phyloP scores from a whole-genome alignment of 2,329 filamentous ascomycete species.

The Colletotrichum horii region DNA sequence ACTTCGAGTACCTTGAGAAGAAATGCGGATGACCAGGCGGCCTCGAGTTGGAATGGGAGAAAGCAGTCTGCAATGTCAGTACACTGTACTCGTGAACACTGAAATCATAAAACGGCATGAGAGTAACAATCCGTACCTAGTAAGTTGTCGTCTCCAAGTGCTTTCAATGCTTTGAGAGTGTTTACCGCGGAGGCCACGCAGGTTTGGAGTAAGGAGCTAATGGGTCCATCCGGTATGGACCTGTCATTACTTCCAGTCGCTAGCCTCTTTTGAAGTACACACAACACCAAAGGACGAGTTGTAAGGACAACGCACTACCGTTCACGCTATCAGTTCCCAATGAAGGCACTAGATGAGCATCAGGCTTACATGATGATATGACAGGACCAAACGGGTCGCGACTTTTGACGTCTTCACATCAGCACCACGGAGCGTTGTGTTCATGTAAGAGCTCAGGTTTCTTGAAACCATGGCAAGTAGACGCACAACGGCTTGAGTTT shows the following conservation, averaged over 20 bases:
- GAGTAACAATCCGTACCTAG: background rate
- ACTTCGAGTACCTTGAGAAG: background rate
- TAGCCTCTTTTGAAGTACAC: background rate
- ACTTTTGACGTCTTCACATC: background rate
- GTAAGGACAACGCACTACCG: background rate
- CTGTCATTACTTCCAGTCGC: background rate
- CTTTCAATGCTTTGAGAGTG: background rate
- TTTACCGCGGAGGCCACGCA: background rate
- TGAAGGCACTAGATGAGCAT: background rate
- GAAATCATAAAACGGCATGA: background rate
- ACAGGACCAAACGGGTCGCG: background rate
- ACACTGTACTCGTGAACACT: background rate
- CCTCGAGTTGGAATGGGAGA: background rate
- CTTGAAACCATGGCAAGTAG: background rate
- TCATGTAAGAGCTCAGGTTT: background rate
- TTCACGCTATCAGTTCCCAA: background rate
- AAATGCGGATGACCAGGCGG: background rate
- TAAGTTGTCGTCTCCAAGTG: background rate
- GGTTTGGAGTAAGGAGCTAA: background rate
- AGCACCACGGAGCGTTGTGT: background rate
- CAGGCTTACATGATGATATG: background rate
- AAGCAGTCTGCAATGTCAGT: background rate
- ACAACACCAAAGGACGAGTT: background rate
- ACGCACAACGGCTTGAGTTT: background rate
- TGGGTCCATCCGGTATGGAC: background rate